Evolutionary conservation across 148 eudicot species (phyloP).

Genomic region (Persicaria maculosa): DNA sequence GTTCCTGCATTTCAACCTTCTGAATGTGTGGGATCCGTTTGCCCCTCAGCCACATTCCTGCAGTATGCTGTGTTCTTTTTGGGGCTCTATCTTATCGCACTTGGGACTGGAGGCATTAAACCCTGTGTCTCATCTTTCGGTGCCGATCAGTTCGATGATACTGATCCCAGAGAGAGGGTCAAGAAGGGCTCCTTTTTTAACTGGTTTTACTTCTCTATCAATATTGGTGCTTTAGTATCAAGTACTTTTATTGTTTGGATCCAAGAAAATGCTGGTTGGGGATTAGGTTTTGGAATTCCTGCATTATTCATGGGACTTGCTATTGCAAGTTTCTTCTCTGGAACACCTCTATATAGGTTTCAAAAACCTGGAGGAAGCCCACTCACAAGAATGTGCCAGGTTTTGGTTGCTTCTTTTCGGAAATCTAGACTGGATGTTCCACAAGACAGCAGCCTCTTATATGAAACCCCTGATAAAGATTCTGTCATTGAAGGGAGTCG

Average conservation of each 20-base stretch:
- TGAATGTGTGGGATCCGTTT: constrained; percentile 21
- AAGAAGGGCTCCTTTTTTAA: constrained; percentile 50
- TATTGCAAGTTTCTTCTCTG: constrained; percentile 19
- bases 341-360: constrained; percentile 10
- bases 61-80: constrained; percentile 30
- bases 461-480: constrained; percentile 36
- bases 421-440: constrained; percentile 32
- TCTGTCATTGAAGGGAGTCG: constrained; percentile 47
- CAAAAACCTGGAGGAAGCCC: constrained; percentile 62
- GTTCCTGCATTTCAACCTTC: background rate
- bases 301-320: constrained; percentile 53
- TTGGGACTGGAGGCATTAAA: constrained; percentile 57
- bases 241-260: constrained; percentile 38
- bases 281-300: constrained; percentile 57
- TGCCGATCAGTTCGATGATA: constrained; percentile 31
- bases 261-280: constrained; percentile 47
- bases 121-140: constrained; percentile 36
- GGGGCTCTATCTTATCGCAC: constrained; percentile 47
- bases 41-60: constrained; percentile 22
- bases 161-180: constrained; percentile 40
- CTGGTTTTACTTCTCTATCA: constrained; percentile 24
- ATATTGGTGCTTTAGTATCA: constrained; percentile 48
- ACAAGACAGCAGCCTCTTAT: constrained; percentile 26
- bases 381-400: constrained; percentile 45
- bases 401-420: constrained; percentile 36